Percentiles rank a stretch among this genome's conserved stretches.
These are phyloP conservation scores for Neofusicoccum kwambonambiense DNA, from an alignment of 2,329 filamentous ascomycete genomes.

Conservation along the genomic window DNA sequence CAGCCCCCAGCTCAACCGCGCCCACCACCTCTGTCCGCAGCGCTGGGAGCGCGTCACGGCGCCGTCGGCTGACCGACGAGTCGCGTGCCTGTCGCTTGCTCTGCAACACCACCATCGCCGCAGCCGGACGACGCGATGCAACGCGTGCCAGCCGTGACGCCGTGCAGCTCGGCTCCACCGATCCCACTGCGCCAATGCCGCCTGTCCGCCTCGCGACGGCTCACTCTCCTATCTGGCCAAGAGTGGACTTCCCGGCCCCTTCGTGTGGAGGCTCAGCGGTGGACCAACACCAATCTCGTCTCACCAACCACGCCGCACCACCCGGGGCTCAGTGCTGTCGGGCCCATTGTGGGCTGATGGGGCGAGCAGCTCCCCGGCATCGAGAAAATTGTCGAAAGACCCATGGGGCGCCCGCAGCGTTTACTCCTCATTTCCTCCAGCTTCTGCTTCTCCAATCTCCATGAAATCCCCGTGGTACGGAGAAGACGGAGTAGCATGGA, in stretches of 20 bases:
- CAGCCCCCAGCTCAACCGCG: too few species aligned
- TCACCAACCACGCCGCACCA: background rate
- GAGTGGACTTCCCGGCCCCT: background rate
- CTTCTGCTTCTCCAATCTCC: constrained; percentile 16
- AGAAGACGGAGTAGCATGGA: constrained; percentile 8
- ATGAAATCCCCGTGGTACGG: constrained; percentile 3
- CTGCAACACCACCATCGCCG: background rate
- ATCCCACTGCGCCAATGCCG: background rate
- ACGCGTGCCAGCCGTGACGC: constrained; percentile 2
- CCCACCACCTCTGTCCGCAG: too few species aligned
- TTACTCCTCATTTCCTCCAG: constrained; percentile 18
- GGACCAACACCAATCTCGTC: background rate
- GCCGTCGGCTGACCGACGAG: constrained; percentile 7
- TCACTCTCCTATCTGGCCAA: constrained; percentile 8
- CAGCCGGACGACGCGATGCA: background rate
- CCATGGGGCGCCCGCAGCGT: background rate
- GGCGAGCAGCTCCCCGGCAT: background rate
- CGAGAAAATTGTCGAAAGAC: constrained; percentile 11
- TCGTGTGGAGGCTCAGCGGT: constrained; percentile 4
- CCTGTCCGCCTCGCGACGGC: background rate
- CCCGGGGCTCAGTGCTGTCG: constrained; percentile 8
- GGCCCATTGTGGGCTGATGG: constrained; percentile 18
- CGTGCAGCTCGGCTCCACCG: background rate
- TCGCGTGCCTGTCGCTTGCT: background rate
- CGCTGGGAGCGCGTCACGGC: constrained; percentile 6